Percentiles rank a stretch among this genome's conserved stretches.
These are phyloP conservation scores for Nemania bipapillata DNA, from an alignment of 2,329 filamentous ascomycete genomes.

Conservation along the genomic window DNA sequence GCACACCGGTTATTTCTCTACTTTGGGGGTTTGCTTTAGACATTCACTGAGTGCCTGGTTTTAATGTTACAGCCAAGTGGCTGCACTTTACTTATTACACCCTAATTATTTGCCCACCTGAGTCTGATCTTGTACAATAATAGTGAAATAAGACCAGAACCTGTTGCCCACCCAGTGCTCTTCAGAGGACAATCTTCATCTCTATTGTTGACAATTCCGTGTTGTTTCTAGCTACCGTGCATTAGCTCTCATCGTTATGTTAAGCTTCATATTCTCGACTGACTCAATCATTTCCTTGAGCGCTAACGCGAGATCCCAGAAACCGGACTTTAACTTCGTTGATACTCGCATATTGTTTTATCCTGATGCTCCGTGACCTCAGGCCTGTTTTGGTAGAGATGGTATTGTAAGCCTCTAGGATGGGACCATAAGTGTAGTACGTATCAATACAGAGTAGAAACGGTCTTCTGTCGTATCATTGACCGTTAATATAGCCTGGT, in stretches of 20 bases:
- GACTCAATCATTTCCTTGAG: background rate
- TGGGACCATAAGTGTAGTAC: background rate
- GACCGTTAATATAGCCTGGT: background rate
- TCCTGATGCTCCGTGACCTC: background rate
- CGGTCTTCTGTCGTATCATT: background rate
- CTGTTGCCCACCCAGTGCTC: too few species aligned
- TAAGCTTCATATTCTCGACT: background rate
- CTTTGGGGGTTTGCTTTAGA: too few species aligned
- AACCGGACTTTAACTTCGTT: background rate
- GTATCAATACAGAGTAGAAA: background rate
- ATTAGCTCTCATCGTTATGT: background rate
- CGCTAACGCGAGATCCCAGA: background rate
- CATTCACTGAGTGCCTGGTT: too few species aligned
- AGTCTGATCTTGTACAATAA: too few species aligned
- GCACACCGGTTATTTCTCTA: too few species aligned
- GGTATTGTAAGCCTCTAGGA: background rate
- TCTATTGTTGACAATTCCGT: background rate
- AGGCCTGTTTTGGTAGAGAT: background rate
- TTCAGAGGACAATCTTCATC: too few species aligned
- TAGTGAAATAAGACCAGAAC: too few species aligned
- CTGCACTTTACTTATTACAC: too few species aligned
- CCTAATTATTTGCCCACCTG: too few species aligned
- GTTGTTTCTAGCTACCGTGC: background rate
- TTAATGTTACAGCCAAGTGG: too few species aligned
- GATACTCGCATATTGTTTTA: background rate